Evolutionary conservation across 768 basidiomycete genomes (phyloP).

Genomic region (Sistotremastrum niveocremeum): DNA sequence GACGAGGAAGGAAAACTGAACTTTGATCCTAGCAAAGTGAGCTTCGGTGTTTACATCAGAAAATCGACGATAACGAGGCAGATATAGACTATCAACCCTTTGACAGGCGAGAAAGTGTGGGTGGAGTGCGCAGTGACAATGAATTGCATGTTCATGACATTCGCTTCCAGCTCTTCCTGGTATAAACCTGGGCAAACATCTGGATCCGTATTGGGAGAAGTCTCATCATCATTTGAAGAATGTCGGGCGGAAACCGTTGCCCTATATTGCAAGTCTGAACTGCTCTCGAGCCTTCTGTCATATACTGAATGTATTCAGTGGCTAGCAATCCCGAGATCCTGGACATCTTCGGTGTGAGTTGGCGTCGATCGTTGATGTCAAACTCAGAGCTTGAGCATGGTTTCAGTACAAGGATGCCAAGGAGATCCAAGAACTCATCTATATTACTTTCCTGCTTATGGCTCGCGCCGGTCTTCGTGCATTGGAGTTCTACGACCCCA

Average conservation of each 20-base stretch:
- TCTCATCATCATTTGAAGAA: conserved; percentile 86
- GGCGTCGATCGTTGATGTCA: not conserved
- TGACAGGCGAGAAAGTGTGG: not conserved
- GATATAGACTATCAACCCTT: conserved; percentile 7
- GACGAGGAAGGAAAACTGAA: conserved; percentile 63
- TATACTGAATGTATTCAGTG: conserved; percentile 27
- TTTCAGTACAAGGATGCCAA: conserved; percentile 50
- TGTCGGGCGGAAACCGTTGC: conserved; percentile 86
- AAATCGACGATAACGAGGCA: not conserved
- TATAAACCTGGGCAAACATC: conserved; percentile 81
- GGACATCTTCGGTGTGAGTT: conserved; percentile 46
- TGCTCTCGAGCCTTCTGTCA: not conserved
- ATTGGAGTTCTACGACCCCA: conserved; percentile 74
- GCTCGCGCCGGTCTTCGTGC: conserved; percentile 70
- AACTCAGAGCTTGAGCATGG: not conserved
- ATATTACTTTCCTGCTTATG: conserved; percentile 74
- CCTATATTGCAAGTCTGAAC: conserved; percentile 45
- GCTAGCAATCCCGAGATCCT: conserved; percentile 65
- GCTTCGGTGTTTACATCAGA: not conserved
- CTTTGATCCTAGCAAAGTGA: conserved; percentile 57
- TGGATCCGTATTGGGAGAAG: conserved; percentile 70
- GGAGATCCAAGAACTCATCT: conserved; percentile 67
- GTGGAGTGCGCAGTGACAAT: no score
- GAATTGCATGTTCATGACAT: no score
- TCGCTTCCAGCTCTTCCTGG: conserved; percentile 50